Base-by-base conservation (phyloP, 768 basidiomycete species). In the Leccinum broughii region DNA sequence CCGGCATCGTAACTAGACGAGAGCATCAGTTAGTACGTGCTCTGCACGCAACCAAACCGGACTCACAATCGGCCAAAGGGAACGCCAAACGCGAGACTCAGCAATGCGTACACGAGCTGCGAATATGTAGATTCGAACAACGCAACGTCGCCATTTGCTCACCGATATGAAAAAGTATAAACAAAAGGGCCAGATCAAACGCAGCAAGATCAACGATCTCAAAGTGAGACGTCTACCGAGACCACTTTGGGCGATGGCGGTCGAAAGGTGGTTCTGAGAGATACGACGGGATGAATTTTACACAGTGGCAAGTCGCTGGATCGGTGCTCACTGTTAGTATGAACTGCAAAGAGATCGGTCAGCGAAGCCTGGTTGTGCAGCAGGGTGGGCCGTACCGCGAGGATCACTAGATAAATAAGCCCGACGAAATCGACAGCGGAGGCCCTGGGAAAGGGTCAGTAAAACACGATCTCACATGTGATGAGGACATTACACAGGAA, bases 81-180 rank as follows among this genome's bases (percentile, higher is more conserved):
- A 1, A 86, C 75, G 24, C 83, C 80, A 71, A 89, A 89, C 0
- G 84, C 87, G 37, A 82, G 64, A 66, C 80, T 85, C 20, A 88
- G 65, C 13, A 88, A 72, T n/a, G 83, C 77, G 67, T 84, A 87
- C 66, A 85, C 79, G 17, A 84, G 72, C 82, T 86, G 58, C 17
- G 55, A 44, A 52, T 14, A 8, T n/a, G n/a, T 54, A 35, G 35
- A 35, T 30, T 26, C 37, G 20, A 22, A 49, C 15, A 35, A 37
- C 3, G 8, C 6, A 30, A 46, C 2, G 30, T 10, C 22, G 22
- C n/a, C 10, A 26, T 57, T 26, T 71, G 54, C 76, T 56, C 54
- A 78, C 77, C 1, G 79, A 74, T 37, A 80, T 53, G 46, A 78
- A 72, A 61, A 81, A 78, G 60, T 84, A 83, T 8, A 76, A 66